Base-by-base conservation (phyloP, 23 red algal genomes). In the Gracilaria vermiculophylla region DNA sequence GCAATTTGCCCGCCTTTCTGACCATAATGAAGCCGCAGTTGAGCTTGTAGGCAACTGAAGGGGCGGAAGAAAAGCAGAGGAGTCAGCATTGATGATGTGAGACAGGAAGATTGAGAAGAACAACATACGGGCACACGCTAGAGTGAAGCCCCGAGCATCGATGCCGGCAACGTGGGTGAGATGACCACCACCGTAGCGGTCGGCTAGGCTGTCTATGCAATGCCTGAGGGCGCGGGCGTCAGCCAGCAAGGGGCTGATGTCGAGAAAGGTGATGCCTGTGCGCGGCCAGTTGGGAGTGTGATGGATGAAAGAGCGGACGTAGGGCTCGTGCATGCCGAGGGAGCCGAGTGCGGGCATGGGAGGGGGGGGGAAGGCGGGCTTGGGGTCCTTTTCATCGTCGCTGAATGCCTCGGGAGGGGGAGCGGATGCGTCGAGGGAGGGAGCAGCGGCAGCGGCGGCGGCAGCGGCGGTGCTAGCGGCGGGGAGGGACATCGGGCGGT, bases 11-110 rank as follows among this genome's bases (percentile, higher is more conserved):
- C 48, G 80, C 54, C 53, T 94, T 94, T 11, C 91, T 60, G 20
- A 94, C 57, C 83, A 88, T 82, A 78, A 94, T 77, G 51, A 94
- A 94, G 9, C 91, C 91, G 55, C 69, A 77, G 16, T 62, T 76
- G 16, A 94, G 71, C n/a, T 32, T 70, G 57, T 94, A 94, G 20
- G 91, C 91, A 35, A 69, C 85, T 78, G 85, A 33, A 27, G 3
- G 16, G 3, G 16, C 66, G 33, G 64, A 10, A 32, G 11, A 16
- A 23, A 32, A 32, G n/a, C 40, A 44, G 25, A 70, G 34, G 14
- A 20, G 40, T n/a, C 34, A 70, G 40, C 11, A 4, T 20, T 14
- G 21, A 4, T n/a, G 34, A 44, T 17, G 17, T n/a, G 36, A 9
- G 40, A 70, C 13, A 41, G 7, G 16, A 32, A 41, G 17, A 3